Base-by-base conservation (phyloP, 2,329 filamentous ascomycete species). In the Colletotrichum acutatum region DNA sequence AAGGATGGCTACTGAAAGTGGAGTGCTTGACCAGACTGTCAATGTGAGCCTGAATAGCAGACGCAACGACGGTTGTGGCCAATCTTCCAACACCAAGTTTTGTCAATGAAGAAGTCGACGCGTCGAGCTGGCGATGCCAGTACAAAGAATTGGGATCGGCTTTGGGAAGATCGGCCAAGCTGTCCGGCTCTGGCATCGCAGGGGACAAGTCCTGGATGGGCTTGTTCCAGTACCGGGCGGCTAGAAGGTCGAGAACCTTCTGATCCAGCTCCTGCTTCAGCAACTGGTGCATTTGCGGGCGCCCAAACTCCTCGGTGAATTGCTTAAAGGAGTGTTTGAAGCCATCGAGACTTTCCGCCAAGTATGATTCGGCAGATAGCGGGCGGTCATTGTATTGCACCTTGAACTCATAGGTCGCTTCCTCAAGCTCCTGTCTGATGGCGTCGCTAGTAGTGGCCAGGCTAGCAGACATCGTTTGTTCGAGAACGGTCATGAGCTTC, bases 301-400 rank as follows among this genome's bases (percentile, higher is more conserved):
- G 90, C 30, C 97, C 97, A 79, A 99, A 99, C 34, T 90, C 89
- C 76, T 97, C 95, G 0, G 95, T 92, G 79, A 98, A 98, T 76
- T 94, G 93, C 81, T 98, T 98, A 85, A 99, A 99, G 0, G 95
- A 94, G 82, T 98, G 97, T 84, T 99, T 99, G 88, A 99, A 98
- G 24, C 93, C 92, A 82, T 99, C 97, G 4, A 99, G 86, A 76
- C 94, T 97, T 82, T 98, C 97, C 2, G 97, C 97, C 52, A 99
- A 89, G 80, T 99, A 99, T 4, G 96, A 98, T 81, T 99, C 97
- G 2, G 97, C 97, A 63, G 95, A 98, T 46, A 99, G 86, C 1
- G 96, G 95, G 7, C 97, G 92, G 81, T 99, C 97, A 79, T 99
- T 99, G 84, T 99, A 99, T 82, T 99, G 97, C 5, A 99, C 97